Evolutionary conservation across 1,284 basidiomycete species (phyloP), one percentile per base, ranked within the genome.

Genomic region (Termitomyces sp.): DNA sequence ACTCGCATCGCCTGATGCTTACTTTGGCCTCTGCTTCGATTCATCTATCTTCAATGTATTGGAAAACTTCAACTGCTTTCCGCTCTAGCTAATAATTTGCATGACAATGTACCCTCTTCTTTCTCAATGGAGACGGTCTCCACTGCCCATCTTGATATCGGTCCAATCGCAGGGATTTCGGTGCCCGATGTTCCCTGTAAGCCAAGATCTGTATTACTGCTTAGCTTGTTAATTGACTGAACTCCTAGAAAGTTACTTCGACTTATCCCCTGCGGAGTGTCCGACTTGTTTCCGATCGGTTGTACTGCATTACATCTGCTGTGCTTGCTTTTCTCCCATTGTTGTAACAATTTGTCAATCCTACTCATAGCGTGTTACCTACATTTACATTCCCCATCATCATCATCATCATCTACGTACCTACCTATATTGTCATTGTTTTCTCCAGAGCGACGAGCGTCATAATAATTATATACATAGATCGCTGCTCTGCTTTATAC

Each of bases 381-480:
- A n/a, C 38, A 46, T 17, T 19, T n/a, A 15, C 17, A 36, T 34
- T 30, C 8, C 5, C 21, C 39, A 42, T 21, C 36, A 33, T 30
- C 39, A 42, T 21, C 36, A 33, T 30, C 19, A 39, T 45, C 17
- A 36, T 36, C 33, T 6, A 30, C 5, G 9, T 19, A 10, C 21
- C 17, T 24, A 44, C 6, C 9, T 4, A 40, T 42, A 49, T 24
- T 19, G 12, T 49, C n/a, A 12, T 36, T 30, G 17, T 38, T 30
- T 28, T 15, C 3, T 39, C 21, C 19, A 21, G 12, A 41, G 9
- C 42, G 50, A 58, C 24, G 46, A 53, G 49, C 36, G 26, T 50
- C 26, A 53, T 42, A 46, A 55, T 55, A 50, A 40, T 41, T 43
- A 12, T 50, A 38, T 55, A 12, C 53, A 38, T 55, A 46, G 43